These are phyloP conservation scores for Colletotrichum sp. DNA, from an alignment of 2,329 filamentous ascomycete species.

Conservation along the genomic window DNA sequence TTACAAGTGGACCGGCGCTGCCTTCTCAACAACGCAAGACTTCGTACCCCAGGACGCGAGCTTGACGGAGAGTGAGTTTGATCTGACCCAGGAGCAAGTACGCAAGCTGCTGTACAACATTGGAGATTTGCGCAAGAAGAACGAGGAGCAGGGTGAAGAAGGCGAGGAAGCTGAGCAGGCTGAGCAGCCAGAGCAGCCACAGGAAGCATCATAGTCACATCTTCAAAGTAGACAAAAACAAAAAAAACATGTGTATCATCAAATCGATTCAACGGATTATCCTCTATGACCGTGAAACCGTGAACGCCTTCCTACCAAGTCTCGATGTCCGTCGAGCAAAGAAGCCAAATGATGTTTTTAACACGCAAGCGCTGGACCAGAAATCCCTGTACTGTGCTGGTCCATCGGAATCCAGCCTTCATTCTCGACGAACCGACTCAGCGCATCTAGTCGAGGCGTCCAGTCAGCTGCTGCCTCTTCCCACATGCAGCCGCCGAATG, in stretches of 20 bases:
- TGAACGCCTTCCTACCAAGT: constrained; percentile 15
- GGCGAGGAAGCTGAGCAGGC: constrained; percentile 24
- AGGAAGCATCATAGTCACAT: background rate
- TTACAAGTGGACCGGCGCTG: constrained; percentile 24
- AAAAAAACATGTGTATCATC: background rate
- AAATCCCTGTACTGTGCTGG: constrained; percentile 8
- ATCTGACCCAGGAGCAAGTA: constrained; percentile 42
- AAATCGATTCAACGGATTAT: constrained; percentile 20
- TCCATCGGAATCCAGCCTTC: constrained; percentile 5
- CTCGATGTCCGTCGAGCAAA: constrained; percentile 22
- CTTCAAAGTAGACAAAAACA: background rate
- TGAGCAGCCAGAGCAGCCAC: background rate
- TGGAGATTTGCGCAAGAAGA: constrained; percentile 53
- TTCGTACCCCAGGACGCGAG: constrained; percentile 5
- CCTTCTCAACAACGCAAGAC: constrained; percentile 7
- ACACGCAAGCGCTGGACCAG: constrained; percentile 15
- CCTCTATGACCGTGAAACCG: constrained; percentile 22
- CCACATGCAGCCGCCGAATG: background rate
- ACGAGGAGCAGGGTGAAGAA: constrained; percentile 26
- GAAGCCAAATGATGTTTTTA: constrained; percentile 14
- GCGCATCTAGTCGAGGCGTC: constrained; percentile 7
- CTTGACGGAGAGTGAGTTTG: constrained; percentile 28
- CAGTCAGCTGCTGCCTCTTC: background rate
- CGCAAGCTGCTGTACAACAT: constrained; percentile 49
- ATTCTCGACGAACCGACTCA: constrained; percentile 18